phyloP scores from a whole-genome alignment of 2,329 filamentous ascomycete genomes.

The Chaetomiaceae sp. region DNA sequence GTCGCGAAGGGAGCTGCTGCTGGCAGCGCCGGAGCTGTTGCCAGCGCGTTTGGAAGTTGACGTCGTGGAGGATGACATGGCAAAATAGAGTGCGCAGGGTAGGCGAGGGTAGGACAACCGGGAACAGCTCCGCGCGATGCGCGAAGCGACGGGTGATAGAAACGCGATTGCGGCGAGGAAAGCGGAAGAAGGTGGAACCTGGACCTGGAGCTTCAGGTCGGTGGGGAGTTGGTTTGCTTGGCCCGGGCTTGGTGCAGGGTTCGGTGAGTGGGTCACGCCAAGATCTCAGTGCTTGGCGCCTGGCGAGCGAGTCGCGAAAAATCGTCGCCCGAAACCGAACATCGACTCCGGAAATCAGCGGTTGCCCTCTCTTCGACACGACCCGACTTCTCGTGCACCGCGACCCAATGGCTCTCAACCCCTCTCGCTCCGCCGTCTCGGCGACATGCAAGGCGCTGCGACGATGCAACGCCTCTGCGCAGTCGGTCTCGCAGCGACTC shows the following conservation, averaged over 20 bases:
- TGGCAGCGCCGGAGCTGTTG: not conserved
- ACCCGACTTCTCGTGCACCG: not conserved
- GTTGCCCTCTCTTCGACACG: not conserved
- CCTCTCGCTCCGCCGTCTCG: constrained; percentile 32
- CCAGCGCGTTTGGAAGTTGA: constrained; percentile 14
- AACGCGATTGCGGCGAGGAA: not conserved
- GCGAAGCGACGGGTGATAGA: not conserved
- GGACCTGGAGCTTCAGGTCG: not conserved
- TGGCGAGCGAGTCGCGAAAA: constrained; percentile 4
- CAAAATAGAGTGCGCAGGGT: not conserved
- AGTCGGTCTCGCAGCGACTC: constrained; percentile 10
- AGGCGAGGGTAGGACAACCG: not conserved
- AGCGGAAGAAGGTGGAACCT: not conserved
- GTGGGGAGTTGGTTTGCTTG: not conserved
- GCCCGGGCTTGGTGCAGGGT: not conserved
- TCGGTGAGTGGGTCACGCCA: not conserved
- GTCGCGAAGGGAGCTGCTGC: constrained; percentile 30
- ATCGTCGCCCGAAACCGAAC: not conserved
- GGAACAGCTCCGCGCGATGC: not conserved
- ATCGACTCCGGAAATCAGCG: not conserved
- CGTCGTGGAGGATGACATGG: constrained; percentile 20
- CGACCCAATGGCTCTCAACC: constrained; percentile 34
- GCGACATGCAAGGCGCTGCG: constrained; percentile 33
- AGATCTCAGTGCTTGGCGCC: not conserved
- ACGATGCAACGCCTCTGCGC: constrained; percentile 26